Percentiles rank a stretch among this genome's conserved stretches.
Evolutionary conservation across 208 protist species (phyloP).

Genomic region (Zelonia costaricensis): DNA sequence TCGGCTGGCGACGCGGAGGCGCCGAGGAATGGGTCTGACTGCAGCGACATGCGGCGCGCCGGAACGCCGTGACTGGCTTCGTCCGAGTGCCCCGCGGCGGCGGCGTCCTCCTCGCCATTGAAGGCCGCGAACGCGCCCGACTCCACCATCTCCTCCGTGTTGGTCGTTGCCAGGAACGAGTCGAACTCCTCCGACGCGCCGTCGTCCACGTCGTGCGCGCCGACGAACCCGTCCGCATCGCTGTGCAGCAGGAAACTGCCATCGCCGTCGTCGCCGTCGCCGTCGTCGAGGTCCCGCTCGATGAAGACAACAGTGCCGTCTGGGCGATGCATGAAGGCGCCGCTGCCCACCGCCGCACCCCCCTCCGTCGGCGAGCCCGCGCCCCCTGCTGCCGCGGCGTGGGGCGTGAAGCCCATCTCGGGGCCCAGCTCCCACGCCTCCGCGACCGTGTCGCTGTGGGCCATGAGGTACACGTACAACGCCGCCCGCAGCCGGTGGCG

Average conservation of each 20-base stretch:
- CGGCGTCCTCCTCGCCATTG: too few species aligned
- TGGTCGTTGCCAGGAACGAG: neutral
- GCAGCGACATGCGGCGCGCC: too few species aligned
- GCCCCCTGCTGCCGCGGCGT: neutral
- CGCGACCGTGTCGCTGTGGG: conserved; percentile 5
- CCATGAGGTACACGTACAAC: conserved; percentile 19
- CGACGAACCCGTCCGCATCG: neutral
- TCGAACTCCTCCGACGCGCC: neutral
- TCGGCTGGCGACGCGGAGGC: too few species aligned
- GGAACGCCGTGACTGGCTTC: too few species aligned
- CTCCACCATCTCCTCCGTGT: neutral
- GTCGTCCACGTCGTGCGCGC: conserved; percentile 6
- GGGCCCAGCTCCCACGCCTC: conserved; percentile 18
- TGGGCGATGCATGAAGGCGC: conserved; percentile 17
- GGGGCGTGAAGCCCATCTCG: conserved; percentile 6
- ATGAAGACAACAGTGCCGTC: conserved; percentile 23
- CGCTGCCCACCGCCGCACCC: neutral
- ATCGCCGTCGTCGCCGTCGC: neutral
- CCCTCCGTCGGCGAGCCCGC: neutral
- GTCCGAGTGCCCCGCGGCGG: too few species aligned
- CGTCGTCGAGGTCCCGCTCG: conserved; percentile 9
- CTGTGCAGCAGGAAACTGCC: neutral
- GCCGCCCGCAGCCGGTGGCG: conserved; percentile 23
- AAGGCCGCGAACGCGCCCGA: neutral
- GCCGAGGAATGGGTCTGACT: too few species aligned